Percentiles rank a stretch among this genome's conserved stretches.
Evolutionary conservation across 768 basidiomycete species (phyloP).

Genomic region (Tricholoma sp.): DNA sequence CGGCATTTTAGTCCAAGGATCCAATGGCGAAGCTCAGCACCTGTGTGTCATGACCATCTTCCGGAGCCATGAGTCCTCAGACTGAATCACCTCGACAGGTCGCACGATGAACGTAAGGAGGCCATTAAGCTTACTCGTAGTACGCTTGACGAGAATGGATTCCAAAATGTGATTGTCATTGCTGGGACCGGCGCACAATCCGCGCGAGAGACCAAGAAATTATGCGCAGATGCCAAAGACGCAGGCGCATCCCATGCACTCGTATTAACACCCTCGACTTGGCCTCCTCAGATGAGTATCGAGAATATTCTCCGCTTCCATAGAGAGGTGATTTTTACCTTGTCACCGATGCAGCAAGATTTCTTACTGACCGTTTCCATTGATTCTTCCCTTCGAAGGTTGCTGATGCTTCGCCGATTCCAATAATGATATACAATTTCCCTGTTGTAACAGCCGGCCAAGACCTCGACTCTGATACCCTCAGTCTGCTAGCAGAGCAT

Average conservation of each 20-base stretch:
- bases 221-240: slow-evolving; percentile 69
- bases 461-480: slow-evolving; percentile 78
- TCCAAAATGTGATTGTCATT: slow-evolving; percentile 61
- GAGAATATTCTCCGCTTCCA: slow-evolving; percentile 66
- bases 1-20: slow-evolving; percentile 69
- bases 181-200: slow-evolving; percentile 85
- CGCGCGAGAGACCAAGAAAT: slow-evolving; percentile 64
- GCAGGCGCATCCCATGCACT: slow-evolving; percentile 81
- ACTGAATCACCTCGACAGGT: slow-evolving; percentile 22
- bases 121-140: slow-evolving; percentile 61
- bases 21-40: slow-evolving; percentile 74
- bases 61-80: not conserved
- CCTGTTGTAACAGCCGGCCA: slow-evolving; percentile 76
- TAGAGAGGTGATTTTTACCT: slow-evolving; percentile 40
- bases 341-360: not conserved
- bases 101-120: slow-evolving; percentile 63
- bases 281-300: slow-evolving; percentile 58
- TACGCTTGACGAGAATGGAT: slow-evolving; percentile 70
- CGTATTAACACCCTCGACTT: slow-evolving; percentile 70
- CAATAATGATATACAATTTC: slow-evolving; percentile 83
- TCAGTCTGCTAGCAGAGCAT: slow-evolving; percentile 64
- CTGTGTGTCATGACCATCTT: slow-evolving; percentile 26
- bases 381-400: slow-evolving; percentile 36
- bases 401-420: slow-evolving; percentile 62
- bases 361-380: slow-evolving; percentile 2